Base-by-base conservation (phyloP, 169 alveolate species). In the Eimeria tenella region DNA sequence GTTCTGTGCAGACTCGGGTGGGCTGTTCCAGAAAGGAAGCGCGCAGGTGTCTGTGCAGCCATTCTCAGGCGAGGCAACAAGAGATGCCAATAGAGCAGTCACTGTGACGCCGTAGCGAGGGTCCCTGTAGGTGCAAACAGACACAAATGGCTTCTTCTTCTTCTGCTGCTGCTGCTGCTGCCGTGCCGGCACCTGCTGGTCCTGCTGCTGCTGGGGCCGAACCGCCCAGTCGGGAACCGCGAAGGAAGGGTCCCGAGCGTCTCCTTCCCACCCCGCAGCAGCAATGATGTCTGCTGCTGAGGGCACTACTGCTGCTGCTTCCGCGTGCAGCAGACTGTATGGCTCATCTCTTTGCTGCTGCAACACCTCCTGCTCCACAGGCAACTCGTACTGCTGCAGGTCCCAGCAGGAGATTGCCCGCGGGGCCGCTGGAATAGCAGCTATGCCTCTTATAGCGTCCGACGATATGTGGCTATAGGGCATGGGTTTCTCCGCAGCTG, bases 71-170 rank as follows among this genome's bases (percentile, higher is more conserved):
- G 77, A 68, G 77, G 9, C 13, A 7, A 68, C 77, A 11, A 68
- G 77, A 13, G 77, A 68, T 10, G 77, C 77, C 77, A 68, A n/a
- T 7, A 23, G 77, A 11, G 77, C 77, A 13, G 77, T 68, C n/a
- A 68, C 77, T 8, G n/a, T 23, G 13, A 68, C 77, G 49, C 77
- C 77, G n/a, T 68, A 68, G 13, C 77, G n/a, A 10, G 77, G 77
- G 3, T 68, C 77, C 42, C 77, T n/a, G n/a, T 68, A 68, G n/a
- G 77, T 68, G 77, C 77, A 68, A 10, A 68, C 77, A n/a, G 77
- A 68, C 77, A 68, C 77, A 13, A 17, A 0, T 13, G 68, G 19
- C 68, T 13, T 0, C 49, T n/a, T 3, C 77, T 13, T 0, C 77
- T 68, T 3, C 60, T 74, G 52, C 60, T 31, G n/a, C n/a, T 74